Evolutionary conservation across 768 basidiomycete species (phyloP).

Genomic region (Amanita muscaria): DNA sequence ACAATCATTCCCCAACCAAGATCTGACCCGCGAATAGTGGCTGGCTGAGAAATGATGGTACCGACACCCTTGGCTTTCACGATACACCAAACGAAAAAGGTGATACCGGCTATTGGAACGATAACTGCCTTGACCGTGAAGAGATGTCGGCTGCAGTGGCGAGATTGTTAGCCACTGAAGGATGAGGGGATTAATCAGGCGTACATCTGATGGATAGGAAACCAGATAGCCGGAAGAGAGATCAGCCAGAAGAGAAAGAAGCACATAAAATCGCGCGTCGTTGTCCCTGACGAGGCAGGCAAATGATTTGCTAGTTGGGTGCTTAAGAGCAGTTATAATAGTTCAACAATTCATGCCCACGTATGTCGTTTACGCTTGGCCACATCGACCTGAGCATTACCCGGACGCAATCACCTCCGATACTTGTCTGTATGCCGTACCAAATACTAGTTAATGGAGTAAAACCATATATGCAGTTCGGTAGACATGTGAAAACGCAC

Average conservation of each 20-base stretch:
- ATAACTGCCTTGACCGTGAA: constrained; percentile 75
- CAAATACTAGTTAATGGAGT: constrained; percentile 39
- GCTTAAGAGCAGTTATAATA: too few relatives aligned
- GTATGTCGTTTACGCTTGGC: constrained; percentile 61
- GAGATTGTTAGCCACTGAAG: background rate
- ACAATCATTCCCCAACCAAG: constrained; percentile 72
- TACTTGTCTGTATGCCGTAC: constrained; percentile 75
- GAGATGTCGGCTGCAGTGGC: constrained; percentile 48
- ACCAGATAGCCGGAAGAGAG: constrained; percentile 73
- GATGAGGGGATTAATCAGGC: constrained; percentile 14
- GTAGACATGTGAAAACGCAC: constrained; percentile 14
- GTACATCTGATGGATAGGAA: constrained; percentile 74
- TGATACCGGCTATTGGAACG: constrained; percentile 58
- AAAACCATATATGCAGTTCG: too few relatives aligned
- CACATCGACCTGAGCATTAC: constrained; percentile 72
- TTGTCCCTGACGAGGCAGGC: constrained; percentile 64
- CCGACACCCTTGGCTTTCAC: constrained; percentile 71
- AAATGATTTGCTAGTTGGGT: constrained; percentile 49
- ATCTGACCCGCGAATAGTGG: constrained; percentile 53
- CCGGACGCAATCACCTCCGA: constrained; percentile 69
- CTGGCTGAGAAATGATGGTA: constrained; percentile 61
- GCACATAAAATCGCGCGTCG: constrained; percentile 62
- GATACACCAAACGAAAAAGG: constrained; percentile 74
- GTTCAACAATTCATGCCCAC: too few relatives aligned
- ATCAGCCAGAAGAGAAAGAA: constrained; percentile 87